Evolutionary conservation across 495 filamentous ascomycete genomes (phyloP), one percentile per base, ranked within the genome.

Genomic region (Hypomontagnella monticulosa): DNA sequence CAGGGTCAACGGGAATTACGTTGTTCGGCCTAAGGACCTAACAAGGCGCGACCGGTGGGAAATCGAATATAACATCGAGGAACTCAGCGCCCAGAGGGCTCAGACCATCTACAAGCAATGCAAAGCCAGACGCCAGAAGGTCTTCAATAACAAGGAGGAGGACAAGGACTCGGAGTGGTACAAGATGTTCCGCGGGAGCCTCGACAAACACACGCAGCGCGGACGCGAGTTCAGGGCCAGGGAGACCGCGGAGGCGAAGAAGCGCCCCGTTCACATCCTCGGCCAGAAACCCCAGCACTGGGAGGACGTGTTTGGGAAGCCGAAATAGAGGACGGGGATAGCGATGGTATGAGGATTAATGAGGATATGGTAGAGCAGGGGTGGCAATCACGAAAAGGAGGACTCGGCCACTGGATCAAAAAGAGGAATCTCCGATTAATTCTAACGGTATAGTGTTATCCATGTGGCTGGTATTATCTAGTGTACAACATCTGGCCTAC

Each of bases 61-160:
- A 0, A 76, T 97, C 37, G 87, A 96, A 55, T 97, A 96, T 75
- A 80, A 85, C 19, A 72, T 97, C 30, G 75, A 80, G 42, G 90
- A 95, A 69, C 71, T 84, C 3, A 4, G 54, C 0, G 16, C 51
- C 0, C 47, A 72, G 3, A 66, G 77, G 0, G 84, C 83, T 2
- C 65, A 73, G 19, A 73, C 19, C 0, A 67, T 87, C 27, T 93
- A 91, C 65, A 19, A 78, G 12, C 70, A 72, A 46, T 74, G 81
- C 23, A 79, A 83, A 58, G 51, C 54, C 1, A 81, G 91, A 1
- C 85, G 90, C 10, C 63, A 71, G 41, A 81, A 79, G 50, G 69
- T 74, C 1, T 53, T 79, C 15, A 19, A 54, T 50, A 40, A 59
- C 58, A 72, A 43, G 40, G 50, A 43, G 40, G 50, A 43, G 27